Percentiles rank a stretch among this genome's conserved stretches.
phyloP scores from a whole-genome alignment of 371 early-diverging fungal species.

The Mucor velutinosus region DNA sequence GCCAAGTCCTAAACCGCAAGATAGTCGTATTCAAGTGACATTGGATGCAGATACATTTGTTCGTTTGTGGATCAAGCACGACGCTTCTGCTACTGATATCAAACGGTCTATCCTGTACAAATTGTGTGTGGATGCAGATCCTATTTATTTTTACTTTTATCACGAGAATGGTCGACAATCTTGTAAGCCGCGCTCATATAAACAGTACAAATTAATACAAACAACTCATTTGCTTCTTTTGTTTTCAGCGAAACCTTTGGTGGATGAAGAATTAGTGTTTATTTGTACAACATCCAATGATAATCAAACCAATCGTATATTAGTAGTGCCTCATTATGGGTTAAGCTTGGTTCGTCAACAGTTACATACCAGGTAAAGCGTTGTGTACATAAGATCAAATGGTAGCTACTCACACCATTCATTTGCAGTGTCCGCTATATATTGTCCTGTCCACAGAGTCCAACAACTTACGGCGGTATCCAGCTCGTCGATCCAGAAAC shows the following conservation, averaged over 20 bases:
- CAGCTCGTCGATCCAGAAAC: conserved; percentile 22
- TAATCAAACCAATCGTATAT: conserved; percentile 23
- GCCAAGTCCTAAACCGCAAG: conserved; percentile 18
- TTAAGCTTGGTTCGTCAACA: conserved; percentile 13
- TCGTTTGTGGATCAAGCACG: conserved; percentile 20
- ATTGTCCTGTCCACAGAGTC: conserved; percentile 3
- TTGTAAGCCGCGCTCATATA: conserved; percentile 13
- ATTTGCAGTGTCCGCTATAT: conserved; percentile 3
- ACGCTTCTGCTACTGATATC: conserved; percentile 5
- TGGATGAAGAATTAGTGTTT: conserved; percentile 25
- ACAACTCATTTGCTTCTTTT: neutral
- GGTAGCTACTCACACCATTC: neutral
- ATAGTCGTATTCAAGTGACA: conserved; percentile 34
- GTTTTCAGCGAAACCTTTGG: conserved; percentile 21
- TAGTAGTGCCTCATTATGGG: conserved; percentile 23
- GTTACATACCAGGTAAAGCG: neutral
- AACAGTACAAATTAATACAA: neutral
- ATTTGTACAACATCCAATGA: conserved; percentile 31
- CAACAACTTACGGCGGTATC: conserved; percentile 13
- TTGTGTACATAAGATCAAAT: neutral
- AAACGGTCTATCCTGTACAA: conserved; percentile 23
- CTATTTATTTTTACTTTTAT: conserved; percentile 24
- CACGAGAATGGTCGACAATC: conserved; percentile 34
- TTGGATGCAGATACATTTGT: conserved; percentile 31
- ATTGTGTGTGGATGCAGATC: conserved; percentile 22